Percentiles rank a stretch among this genome's conserved stretches.
phyloP scores from a whole-genome alignment of 164 flowering plant species.

The Euptelea pleiosperma region DNA sequence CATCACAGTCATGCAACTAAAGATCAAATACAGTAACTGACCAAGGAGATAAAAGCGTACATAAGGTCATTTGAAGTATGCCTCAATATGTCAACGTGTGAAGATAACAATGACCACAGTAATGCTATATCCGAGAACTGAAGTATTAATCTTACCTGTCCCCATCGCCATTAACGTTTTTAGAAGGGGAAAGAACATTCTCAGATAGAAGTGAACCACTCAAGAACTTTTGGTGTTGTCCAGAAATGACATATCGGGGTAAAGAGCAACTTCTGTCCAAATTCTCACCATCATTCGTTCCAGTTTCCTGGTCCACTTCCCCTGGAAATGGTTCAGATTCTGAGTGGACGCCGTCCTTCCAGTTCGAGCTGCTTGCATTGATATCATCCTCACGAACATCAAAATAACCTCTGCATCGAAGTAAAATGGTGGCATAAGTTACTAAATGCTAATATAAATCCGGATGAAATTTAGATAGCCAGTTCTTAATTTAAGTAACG shows the following conservation, averaged over 20 bases:
- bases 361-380: constrained; percentile 38
- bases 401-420: constrained; percentile 60
- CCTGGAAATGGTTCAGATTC: constrained; percentile 30
- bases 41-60: not conserved
- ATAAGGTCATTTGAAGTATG: not conserved
- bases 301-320: constrained; percentile 33
- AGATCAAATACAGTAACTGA: not conserved
- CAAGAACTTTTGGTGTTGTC: constrained; percentile 32
- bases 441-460: no score
- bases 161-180: constrained; percentile 40
- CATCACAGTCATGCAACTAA: not conserved
- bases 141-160: constrained; percentile 48
- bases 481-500: no score
- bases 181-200: constrained; percentile 43
- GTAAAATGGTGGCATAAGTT: not conserved
- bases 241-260: constrained; percentile 35
- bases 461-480: no score
- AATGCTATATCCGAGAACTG: not conserved
- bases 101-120: not conserved
- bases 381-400: constrained; percentile 73
- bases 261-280: constrained; percentile 35
- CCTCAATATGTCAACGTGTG: not conserved
- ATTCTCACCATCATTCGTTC: constrained; percentile 40
- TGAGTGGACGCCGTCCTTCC: constrained; percentile 31
- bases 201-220: constrained; percentile 74